Evolutionary conservation across 331 rosid genomes (phyloP).

Genomic region (Acacia concinna): DNA sequence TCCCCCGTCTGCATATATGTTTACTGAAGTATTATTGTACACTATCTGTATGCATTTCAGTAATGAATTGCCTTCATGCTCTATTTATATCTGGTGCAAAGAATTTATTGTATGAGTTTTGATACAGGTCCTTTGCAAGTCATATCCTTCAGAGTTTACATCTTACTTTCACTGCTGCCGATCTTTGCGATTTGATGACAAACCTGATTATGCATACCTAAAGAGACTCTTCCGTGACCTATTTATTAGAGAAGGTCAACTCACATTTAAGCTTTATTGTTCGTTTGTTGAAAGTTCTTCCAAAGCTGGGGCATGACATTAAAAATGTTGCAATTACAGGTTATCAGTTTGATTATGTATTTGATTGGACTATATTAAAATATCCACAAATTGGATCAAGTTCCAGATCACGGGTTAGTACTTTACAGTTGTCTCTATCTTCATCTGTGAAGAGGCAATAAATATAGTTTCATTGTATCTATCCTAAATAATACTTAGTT

Average conservation of each 20-base stretch:
- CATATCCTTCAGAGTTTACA: constrained; percentile 85
- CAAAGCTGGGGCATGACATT: constrained; percentile 2
- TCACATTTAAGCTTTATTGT: constrained; percentile 10
- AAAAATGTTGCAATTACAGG: constrained; percentile 54
- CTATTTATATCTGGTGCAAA: constrained; percentile 18
- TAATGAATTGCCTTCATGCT: neutral
- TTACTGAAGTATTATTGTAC: neutral
- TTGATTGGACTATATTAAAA: constrained; percentile 96
- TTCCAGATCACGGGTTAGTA: constrained; percentile 76
- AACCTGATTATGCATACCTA: constrained; percentile 93
- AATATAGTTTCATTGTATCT: constrained; percentile 18
- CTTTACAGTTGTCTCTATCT: constrained; percentile 16
- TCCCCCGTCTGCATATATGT: neutral
- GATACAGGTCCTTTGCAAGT: constrained; percentile 87
- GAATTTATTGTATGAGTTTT: constrained; percentile 25
- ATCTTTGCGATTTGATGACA: constrained; percentile 92
- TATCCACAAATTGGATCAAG: constrained; percentile 96
- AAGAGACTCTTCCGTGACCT: constrained; percentile 97
- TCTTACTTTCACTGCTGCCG: constrained; percentile 96
- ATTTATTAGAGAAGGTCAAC: constrained; percentile 92
- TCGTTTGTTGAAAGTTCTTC: constrained; percentile 2
- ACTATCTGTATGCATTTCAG: neutral
- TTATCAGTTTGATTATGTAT: constrained; percentile 93
- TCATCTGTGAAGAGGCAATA: constrained; percentile 25
- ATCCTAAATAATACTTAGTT: constrained; percentile 23